These are phyloP conservation scores for Rhodosporidiobolus odoratus DNA, from an alignment of 768 basidiomycete species.

Conservation along the genomic window DNA sequence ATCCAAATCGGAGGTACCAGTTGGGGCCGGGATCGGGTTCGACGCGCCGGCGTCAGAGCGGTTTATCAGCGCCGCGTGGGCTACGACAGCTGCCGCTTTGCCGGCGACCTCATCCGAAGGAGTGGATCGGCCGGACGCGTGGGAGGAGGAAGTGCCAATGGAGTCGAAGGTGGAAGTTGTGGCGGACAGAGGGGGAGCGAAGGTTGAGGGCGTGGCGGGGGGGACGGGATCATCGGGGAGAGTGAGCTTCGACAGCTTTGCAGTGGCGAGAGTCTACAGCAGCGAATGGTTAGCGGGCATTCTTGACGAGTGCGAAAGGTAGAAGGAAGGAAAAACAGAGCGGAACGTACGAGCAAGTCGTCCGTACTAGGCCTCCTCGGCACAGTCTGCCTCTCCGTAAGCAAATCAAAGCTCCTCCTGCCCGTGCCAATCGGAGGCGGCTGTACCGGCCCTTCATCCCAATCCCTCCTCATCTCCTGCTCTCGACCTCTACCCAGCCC, in stretches of 20 bases:
- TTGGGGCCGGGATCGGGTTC: background rate
- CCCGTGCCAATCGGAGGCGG: background rate
- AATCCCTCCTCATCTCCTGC: background rate
- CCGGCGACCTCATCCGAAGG: slow-evolving; percentile 1
- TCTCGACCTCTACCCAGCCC: background rate
- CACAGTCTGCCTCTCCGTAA: slow-evolving; percentile 8
- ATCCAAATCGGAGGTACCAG: background rate
- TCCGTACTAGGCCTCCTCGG: slow-evolving; percentile 33
- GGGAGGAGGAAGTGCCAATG: background rate
- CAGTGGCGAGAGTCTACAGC: slow-evolving; percentile 23
- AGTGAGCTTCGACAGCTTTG: slow-evolving; percentile 21
- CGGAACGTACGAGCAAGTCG: slow-evolving; percentile 26
- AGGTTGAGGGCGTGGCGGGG: background rate
- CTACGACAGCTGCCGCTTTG: slow-evolving; percentile 6
- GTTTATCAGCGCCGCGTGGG: slow-evolving; percentile 18
- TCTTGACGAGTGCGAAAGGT: too few species aligned
- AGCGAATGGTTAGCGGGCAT: too few species aligned
- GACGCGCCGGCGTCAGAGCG: background rate
- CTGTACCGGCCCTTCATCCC: background rate
- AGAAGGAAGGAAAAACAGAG: too few species aligned
- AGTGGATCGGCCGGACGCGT: slow-evolving; percentile 13
- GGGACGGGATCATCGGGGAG: background rate
- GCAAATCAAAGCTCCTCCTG: slow-evolving; percentile 20
- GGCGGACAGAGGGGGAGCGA: background rate
- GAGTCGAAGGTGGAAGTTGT: background rate